A percentile compares a stretch with the other conserved stretches of the same genome.
Conservation (phyloP, 2,329 filamentous ascomycete species). For the Neopestalotiopsis sp. region DNA sequence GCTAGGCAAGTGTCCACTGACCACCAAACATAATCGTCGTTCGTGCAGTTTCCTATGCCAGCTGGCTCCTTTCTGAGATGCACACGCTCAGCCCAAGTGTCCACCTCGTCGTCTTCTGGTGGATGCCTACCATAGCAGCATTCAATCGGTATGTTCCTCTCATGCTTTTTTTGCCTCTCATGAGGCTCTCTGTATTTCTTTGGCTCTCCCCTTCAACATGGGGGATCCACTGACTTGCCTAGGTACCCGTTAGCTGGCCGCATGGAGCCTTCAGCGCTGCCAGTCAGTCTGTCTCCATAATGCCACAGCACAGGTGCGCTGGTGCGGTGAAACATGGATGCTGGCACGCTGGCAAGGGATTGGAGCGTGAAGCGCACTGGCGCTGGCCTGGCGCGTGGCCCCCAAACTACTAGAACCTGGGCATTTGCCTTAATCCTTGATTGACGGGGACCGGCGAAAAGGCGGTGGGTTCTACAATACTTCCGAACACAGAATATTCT, state of each 20-base stretch:
- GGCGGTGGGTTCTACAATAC: neutral
- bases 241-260: neutral
- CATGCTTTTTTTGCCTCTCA: too few relatives aligned
- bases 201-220: neutral
- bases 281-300: conserved; percentile 15
- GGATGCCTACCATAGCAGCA: too few relatives aligned
- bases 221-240: neutral
- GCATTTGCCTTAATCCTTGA: neutral
- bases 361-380: neutral
- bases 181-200: too few relatives aligned
- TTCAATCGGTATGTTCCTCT: too few relatives aligned
- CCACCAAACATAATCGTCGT: neutral
- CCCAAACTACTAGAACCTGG: neutral
- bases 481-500: neutral
- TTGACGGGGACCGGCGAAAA: neutral
- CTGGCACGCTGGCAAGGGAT: conserved; percentile 2
- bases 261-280: neutral
- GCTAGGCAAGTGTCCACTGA: neutral
- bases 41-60: neutral
- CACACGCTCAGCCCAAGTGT: neutral
- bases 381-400: neutral
- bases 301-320: conserved; percentile 13
- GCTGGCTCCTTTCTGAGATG: neutral
- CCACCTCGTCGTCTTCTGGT: too few relatives aligned
- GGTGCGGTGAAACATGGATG: neutral